These are phyloP conservation scores for Xylaria bambusicola DNA, from an alignment of 495 filamentous ascomycete genomes.

Conservation along the genomic window DNA sequence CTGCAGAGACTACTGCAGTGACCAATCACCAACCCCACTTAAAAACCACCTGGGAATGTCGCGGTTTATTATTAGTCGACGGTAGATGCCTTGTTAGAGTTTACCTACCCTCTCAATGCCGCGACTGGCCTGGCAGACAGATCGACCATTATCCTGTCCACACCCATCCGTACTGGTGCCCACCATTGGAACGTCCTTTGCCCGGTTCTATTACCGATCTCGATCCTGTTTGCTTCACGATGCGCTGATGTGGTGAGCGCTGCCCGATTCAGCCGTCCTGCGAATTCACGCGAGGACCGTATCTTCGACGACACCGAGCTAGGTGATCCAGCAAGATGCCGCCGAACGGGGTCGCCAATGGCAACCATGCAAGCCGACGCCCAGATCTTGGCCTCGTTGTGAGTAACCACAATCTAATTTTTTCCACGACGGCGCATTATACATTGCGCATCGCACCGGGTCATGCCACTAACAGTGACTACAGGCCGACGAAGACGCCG, in stretches of 20 bases:
- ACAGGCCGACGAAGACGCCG: constrained; percentile 80
- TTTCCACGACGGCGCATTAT: neutral
- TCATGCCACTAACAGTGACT: constrained; percentile 10
- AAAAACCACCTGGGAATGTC: constrained; percentile 11
- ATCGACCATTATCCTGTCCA: neutral
- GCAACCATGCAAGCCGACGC: constrained; percentile 32
- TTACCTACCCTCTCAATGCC: constrained; percentile 9
- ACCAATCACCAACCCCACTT: constrained; percentile 6
- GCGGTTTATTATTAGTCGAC: constrained; percentile 12
- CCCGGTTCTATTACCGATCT: neutral
- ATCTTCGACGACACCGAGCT: constrained; percentile 17
- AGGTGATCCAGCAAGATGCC: constrained; percentile 22
- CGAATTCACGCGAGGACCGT: constrained; percentile 28
- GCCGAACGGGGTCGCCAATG: constrained; percentile 33
- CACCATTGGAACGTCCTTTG: constrained; percentile 1
- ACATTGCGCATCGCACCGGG: neutral
- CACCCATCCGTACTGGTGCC: neutral
- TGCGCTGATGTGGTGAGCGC: constrained; percentile 18
- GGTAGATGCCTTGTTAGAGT: constrained; percentile 14
- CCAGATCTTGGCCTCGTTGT: constrained; percentile 78
- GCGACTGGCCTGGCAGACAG: constrained; percentile 12
- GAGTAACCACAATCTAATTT: constrained; percentile 39
- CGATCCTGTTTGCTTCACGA: constrained; percentile 7
- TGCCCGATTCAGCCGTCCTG: constrained; percentile 17
- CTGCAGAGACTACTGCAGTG: too few relatives aligned